Evolutionary conservation across 106 monocot genomes (phyloP).

Genomic region (Allium cepa): DNA sequence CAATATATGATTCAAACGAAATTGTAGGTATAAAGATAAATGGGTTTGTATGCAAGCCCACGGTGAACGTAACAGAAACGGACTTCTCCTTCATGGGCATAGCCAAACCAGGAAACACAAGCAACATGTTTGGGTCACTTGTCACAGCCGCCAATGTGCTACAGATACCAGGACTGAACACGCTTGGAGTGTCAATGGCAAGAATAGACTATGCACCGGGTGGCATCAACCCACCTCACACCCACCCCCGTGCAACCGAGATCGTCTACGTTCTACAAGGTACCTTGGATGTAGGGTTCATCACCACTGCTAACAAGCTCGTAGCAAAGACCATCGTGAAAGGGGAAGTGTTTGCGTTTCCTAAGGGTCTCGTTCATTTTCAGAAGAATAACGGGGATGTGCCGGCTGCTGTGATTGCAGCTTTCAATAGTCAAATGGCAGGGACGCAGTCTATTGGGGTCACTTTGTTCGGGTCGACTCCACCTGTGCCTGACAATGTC

Average conservation of each 20-base stretch:
- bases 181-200: conserved; percentile 49
- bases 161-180: conserved; percentile 58
- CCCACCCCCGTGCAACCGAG: conserved; percentile 32
- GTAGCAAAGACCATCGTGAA: conserved; percentile 12
- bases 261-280: conserved; percentile 20
- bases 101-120: conserved; percentile 39
- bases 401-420: conserved; percentile 20
- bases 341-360: conserved; percentile 24
- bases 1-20: too few relatives aligned
- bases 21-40: conserved; percentile 40
- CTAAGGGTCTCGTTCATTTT: conserved; percentile 21
- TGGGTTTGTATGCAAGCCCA: conserved; percentile 50
- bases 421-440: conserved; percentile 46
- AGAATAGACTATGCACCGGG: conserved; percentile 45
- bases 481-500: conserved; percentile 25
- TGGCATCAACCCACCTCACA: conserved; percentile 45
- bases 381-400: conserved; percentile 22
- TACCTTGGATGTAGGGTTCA: conserved; percentile 20
- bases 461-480: conserved; percentile 24
- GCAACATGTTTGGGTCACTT: conserved; percentile 37
- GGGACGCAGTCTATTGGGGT: conserved; percentile 26
- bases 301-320: conserved; percentile 22
- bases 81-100: conserved; percentile 48
- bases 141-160: conserved; percentile 46
- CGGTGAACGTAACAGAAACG: conserved; percentile 4